Base-by-base conservation (phyloP, 768 basidiomycete species). In the Leucocoprinus birnbaumii region DNA sequence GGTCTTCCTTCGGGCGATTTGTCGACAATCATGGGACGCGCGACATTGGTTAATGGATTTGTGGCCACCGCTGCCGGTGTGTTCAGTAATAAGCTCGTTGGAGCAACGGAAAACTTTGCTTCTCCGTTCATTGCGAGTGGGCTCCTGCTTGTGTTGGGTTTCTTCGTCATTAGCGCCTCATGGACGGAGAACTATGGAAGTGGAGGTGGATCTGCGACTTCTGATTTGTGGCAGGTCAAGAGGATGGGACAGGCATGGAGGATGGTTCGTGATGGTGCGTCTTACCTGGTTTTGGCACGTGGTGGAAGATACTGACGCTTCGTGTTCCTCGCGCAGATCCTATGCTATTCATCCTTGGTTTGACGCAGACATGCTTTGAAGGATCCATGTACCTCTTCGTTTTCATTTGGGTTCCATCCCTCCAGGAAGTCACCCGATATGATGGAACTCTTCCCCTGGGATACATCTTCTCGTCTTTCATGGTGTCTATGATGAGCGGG, bases 381-480 rank as follows among this genome's bases (percentile, higher is more conserved):
- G 89, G 89, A 2, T 87, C 86, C 4, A 89, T 90, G 88, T 90
- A 91, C 68, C 79, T 90, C 57, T 91, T 90, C 68, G 89, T 90
- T 59, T 91, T 89, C 72, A 73, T 86, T 58, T 91, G 89, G 89
- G 89, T 91, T 0, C 88, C 89, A 1, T 77, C 83, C 1, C 71
- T 91, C 14, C 87, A 91, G 68, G 85, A 89, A 63, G 71, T 71
- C 19, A 76, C 83, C n/a, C 42, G 59, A 11, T 64, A 73, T 8
- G 58, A 68, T 10, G 60, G 62, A 5, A 56, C 70, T 16, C 81
- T 89, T 24, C 89, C 89, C 0, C 74, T 91, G 7, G 89, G 89
- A 2, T 87, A 86, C 68, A 89, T 91, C 60, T 91, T 91, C 68
- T 87, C 87, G 25, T 76, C 81, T 3, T 88, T 89, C 73, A 91